phyloP scores from a whole-genome alignment of 2,329 filamentous ascomycete species.

The Venturia oleaginea region DNA sequence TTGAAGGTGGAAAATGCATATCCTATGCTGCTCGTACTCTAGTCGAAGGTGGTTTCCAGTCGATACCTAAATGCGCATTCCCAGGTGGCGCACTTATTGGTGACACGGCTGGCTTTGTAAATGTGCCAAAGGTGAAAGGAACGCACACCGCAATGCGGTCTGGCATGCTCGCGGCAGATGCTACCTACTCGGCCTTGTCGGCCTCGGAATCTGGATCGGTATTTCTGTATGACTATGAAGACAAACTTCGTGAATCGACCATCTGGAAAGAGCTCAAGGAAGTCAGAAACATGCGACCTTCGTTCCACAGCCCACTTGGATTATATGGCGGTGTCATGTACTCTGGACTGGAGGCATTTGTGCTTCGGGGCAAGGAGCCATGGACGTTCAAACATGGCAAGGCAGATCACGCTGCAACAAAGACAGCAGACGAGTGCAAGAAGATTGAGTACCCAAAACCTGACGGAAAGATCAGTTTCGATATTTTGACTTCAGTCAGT shows the following conservation, averaged over 20 bases:
- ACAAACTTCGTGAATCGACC: slow-evolving; percentile 69
- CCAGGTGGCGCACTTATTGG: slow-evolving; percentile 92
- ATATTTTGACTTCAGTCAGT: slow-evolving; percentile 90
- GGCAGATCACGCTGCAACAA: slow-evolving; percentile 70
- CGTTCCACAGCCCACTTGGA: slow-evolving; percentile 81
- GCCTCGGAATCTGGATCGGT: slow-evolving; percentile 57
- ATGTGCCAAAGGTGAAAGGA: slow-evolving; percentile 97
- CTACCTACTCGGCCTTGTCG: slow-evolving; percentile 68
- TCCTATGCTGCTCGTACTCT: slow-evolving; percentile 90
- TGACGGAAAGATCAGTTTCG: slow-evolving; percentile 88
- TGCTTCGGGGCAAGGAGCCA: slow-evolving; percentile 75
- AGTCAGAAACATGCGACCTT: slow-evolving; percentile 95
- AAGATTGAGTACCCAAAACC: slow-evolving; percentile 98
- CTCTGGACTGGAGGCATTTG: slow-evolving; percentile 82
- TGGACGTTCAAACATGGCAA: slow-evolving; percentile 87
- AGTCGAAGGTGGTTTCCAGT: slow-evolving; percentile 93
- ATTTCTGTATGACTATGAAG: slow-evolving; percentile 92
- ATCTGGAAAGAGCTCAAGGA: slow-evolving; percentile 94
- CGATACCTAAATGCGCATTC: slow-evolving; percentile 93
- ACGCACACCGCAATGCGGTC: slow-evolving; percentile 97
- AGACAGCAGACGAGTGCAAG: slow-evolving; percentile 64
- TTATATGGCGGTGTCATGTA: slow-evolving; percentile 86
- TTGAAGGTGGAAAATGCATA: slow-evolving; percentile 96
- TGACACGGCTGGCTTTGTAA: slow-evolving; percentile 92
- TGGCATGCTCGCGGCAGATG: slow-evolving; percentile 91